Conservation (phyloP, 805 yeast genomes). For the Candida boleticola region DNA sequence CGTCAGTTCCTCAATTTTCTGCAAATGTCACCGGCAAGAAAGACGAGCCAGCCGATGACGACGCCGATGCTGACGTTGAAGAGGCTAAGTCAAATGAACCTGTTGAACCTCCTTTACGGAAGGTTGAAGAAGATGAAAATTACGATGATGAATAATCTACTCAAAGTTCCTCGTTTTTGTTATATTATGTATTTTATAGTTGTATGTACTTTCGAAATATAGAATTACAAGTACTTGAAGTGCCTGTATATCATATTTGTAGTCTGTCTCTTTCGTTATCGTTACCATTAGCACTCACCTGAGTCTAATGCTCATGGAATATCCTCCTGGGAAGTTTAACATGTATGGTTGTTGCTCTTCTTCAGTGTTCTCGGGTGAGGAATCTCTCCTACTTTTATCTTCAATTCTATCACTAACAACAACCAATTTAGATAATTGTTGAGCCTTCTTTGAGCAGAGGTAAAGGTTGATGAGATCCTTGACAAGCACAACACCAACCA, state of each 20-base stretch:
- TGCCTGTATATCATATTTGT: constrained; percentile 2
- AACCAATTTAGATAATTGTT: constrained; percentile 26
- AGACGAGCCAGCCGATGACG: constrained; percentile 12
- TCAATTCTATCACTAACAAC: constrained; percentile 12
- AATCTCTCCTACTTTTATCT: neutral
- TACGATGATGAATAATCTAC: constrained; percentile 38
- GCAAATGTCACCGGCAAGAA: constrained; percentile 16
- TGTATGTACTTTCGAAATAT: constrained; percentile 6
- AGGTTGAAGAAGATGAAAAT: constrained; percentile 45
- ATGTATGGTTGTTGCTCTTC: constrained; percentile 3
- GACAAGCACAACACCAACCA: constrained; percentile 30
- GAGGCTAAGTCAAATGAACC: constrained; percentile 24
- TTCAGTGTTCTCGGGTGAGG: neutral
- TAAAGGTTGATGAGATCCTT: constrained; percentile 33
- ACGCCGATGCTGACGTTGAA: constrained; percentile 29
- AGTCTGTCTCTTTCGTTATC: neutral
- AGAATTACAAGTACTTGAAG: no score
- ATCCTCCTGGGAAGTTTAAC: constrained; percentile 4
- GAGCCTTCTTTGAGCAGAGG: constrained; percentile 26
- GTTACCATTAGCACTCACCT: neutral
- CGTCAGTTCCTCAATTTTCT: constrained; percentile 17
- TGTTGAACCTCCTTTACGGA: constrained; percentile 44
- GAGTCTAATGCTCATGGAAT: constrained; percentile 2
- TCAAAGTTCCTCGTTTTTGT: neutral
- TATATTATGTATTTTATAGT: constrained; percentile 4